These are phyloP conservation scores for Ichthyophthirius multifiliis DNA, from an alignment of 169 alveolate genomes.

Conservation along the genomic window DNA sequence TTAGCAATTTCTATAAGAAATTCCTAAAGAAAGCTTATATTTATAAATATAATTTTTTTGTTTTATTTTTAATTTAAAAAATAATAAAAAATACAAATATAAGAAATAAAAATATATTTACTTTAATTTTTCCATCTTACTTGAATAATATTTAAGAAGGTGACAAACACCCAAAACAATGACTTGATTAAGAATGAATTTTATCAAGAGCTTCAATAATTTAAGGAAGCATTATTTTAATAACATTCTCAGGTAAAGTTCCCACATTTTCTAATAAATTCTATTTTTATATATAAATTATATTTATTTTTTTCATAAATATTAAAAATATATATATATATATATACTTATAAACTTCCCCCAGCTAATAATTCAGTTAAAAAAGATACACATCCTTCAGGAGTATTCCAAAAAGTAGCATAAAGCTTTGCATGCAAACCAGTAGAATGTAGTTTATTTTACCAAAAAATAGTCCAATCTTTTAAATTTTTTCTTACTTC, in stretches of 20 bases:
- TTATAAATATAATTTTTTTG: neutral
- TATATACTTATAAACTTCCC: constrained; percentile 35
- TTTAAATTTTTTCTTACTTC: constrained; percentile 32
- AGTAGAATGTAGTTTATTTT: constrained; percentile 28
- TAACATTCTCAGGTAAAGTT: constrained; percentile 37
- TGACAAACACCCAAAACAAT: constrained; percentile 39
- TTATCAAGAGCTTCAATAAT: constrained; percentile 17
- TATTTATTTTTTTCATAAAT: too few species aligned
- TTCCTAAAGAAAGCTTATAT: constrained; percentile 15
- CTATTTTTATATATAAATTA: neutral
- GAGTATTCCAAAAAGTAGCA: constrained; percentile 50
- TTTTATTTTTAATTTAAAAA: too few species aligned
- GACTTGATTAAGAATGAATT: constrained; percentile 19
- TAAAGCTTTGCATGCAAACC: constrained; percentile 20
- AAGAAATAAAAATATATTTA: neutral
- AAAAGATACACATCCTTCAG: constrained; percentile 56
- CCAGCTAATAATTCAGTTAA: constrained; percentile 45
- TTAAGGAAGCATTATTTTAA: constrained; percentile 17
- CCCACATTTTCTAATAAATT: constrained; percentile 43
- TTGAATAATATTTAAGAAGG: constrained; percentile 41
- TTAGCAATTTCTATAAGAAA: constrained; percentile 2
- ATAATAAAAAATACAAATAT: neutral
- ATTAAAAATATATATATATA: neutral
- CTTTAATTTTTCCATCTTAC: constrained; percentile 44
- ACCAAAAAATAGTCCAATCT: constrained; percentile 46